Conservation (phyloP, 2,329 filamentous ascomycete genomes). For the Metarhizium album region DNA sequence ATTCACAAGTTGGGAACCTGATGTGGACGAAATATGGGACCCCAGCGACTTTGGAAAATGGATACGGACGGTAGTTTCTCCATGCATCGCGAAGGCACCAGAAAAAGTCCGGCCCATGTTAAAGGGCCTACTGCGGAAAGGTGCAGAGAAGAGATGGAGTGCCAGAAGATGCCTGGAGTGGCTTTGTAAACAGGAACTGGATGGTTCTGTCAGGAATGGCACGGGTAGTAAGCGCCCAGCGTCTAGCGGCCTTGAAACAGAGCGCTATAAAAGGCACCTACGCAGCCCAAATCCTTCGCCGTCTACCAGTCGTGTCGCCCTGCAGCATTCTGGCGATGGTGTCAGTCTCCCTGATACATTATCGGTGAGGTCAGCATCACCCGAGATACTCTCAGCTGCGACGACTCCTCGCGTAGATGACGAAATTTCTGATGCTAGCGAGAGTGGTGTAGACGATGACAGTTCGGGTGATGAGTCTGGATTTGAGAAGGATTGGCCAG, state of each 20-base stretch:
- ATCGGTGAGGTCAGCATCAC: neutral
- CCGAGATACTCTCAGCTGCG: neutral
- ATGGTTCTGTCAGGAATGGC: neutral
- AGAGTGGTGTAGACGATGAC: neutral
- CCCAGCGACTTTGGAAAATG: neutral
- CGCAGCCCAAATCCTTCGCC: neutral
- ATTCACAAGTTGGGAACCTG: constrained; percentile 4
- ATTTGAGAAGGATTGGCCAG: neutral
- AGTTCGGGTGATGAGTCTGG: neutral
- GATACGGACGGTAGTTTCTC: neutral
- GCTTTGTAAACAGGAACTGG: constrained; percentile 1
- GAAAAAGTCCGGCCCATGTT: neutral
- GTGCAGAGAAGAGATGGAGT: constrained; percentile 3
- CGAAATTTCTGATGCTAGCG: neutral
- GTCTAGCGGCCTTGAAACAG: neutral
- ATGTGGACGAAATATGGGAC: neutral
- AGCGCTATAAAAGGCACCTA: neutral
- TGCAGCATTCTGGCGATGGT: neutral
- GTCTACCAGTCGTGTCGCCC: neutral
- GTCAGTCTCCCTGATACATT: neutral
- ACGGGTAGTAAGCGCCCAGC: neutral
- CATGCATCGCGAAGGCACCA: neutral
- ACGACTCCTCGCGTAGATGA: neutral
- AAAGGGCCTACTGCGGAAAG: neutral
- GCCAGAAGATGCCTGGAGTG: constrained; percentile 3